A percentile compares a stretch with the other conserved stretches of the same genome.
These are phyloP conservation scores for Trichoderma brevicompactum DNA, from an alignment of 2,329 filamentous ascomycete species.

Conservation along the genomic window DNA sequence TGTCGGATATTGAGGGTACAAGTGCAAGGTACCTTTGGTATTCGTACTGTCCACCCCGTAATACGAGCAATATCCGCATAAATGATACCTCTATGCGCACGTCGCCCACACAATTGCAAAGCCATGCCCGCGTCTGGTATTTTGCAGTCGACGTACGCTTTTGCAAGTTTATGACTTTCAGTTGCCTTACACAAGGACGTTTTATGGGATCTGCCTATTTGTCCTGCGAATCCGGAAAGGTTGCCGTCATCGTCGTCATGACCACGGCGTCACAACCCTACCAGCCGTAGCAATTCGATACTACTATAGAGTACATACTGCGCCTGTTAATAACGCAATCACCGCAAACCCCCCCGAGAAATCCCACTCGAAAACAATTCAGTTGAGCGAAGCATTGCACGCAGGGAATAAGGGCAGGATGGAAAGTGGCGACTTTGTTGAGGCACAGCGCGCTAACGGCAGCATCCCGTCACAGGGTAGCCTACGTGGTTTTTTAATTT, in stretches of 20 bases:
- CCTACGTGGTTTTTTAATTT: background rate
- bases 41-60: background rate
- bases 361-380: background rate
- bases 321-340: background rate
- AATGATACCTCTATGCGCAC: background rate
- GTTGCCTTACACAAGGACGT: no score
- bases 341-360: slow-evolving; percentile 3
- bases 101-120: no score
- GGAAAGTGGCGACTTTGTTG: background rate
- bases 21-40: background rate
- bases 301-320: background rate
- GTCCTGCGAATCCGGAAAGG: slow-evolving; percentile 2
- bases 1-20: slow-evolving; percentile 12
- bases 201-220: background rate
- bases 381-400: background rate
- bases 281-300: slow-evolving; percentile 1
- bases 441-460: slow-evolving; percentile 1
- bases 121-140: background rate
- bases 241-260: slow-evolving; percentile 1
- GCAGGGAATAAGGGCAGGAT: background rate
- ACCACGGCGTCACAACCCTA: slow-evolving; percentile 13
- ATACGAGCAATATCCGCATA: slow-evolving; percentile 9
- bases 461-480: slow-evolving; percentile 2
- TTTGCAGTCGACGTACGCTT: background rate
- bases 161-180: no score